Conservation (phyloP, 2,329 filamentous ascomycete species). For the Mollisia scopiformis region DNA sequence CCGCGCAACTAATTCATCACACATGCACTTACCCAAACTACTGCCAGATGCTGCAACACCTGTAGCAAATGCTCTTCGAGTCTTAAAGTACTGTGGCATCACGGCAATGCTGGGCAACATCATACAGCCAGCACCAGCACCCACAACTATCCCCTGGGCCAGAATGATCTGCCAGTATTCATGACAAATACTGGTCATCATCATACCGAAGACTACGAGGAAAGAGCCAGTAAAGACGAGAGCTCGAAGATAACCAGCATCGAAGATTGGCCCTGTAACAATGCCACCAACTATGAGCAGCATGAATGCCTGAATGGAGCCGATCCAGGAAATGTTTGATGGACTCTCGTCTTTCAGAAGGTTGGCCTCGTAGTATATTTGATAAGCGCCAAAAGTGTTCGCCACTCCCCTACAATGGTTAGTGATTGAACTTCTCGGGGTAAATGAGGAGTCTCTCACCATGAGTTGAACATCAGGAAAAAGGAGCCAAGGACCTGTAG, state of each 20-base stretch:
- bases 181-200: constrained; percentile 40
- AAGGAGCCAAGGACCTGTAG: constrained; percentile 55
- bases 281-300: constrained; percentile 40
- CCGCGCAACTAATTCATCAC: neutral
- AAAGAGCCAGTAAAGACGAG: constrained; percentile 29
- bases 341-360: constrained; percentile 39
- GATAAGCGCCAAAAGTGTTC: constrained; percentile 43
- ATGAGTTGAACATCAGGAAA: constrained; percentile 59
- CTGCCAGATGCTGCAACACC: constrained; percentile 40
- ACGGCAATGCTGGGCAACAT: constrained; percentile 65
- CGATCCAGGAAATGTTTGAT: constrained; percentile 50
- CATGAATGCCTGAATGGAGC: constrained; percentile 49
- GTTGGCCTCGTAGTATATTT: constrained; percentile 43
- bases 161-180: constrained; percentile 57
- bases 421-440: neutral
- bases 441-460: constrained; percentile 35
- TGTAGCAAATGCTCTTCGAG: constrained; percentile 37
- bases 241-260: constrained; percentile 25
- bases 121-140: constrained; percentile 53
- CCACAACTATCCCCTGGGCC: constrained; percentile 54
- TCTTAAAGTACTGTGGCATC: constrained; percentile 53
- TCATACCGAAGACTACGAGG: constrained; percentile 47
- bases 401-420: constrained; percentile 21
- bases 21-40: constrained; percentile 38
- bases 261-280: constrained; percentile 28